Evolutionary conservation across 1,284 basidiomycete genomes (phyloP).

Genomic region (Leccinum fuscescens): DNA sequence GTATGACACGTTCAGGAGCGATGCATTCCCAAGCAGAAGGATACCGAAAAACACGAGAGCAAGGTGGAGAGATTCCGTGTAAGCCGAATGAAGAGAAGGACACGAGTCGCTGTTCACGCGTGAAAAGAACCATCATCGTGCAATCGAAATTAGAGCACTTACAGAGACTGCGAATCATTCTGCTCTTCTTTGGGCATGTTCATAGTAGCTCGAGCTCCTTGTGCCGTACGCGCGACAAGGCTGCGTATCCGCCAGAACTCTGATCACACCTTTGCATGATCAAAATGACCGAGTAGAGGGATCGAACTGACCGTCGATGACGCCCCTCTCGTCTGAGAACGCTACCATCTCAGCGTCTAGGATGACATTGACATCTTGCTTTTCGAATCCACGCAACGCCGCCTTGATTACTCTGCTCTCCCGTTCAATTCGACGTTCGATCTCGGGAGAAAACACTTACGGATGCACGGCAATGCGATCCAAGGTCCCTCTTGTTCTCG

Average conservation of each 20-base stretch:
- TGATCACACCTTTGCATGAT: conserved; percentile 27
- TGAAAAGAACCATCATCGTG: not conserved
- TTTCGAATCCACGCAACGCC: conserved; percentile 41
- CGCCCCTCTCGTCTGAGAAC: conserved; percentile 47
- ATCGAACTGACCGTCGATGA: conserved; percentile 55
- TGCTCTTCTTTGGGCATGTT: conserved; percentile 16
- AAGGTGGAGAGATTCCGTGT: conserved; percentile 52
- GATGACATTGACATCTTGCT: conserved; percentile 48
- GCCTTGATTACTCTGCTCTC: not conserved
- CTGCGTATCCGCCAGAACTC: conserved; percentile 72
- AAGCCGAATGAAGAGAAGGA: conserved; percentile 47
- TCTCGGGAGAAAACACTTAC: conserved; percentile 37
- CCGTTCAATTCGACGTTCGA: not conserved
- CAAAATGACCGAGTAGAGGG: not conserved
- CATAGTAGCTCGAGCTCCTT: conserved; percentile 43
- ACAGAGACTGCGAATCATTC: conserved; percentile 24
- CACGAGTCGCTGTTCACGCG: conserved; percentile 36
- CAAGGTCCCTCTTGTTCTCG: conserved; percentile 73
- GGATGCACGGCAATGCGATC: conserved; percentile 58
- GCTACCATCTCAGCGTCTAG: conserved; percentile 90
- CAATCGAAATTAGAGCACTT: conserved; percentile 1
- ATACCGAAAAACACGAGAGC: conserved; percentile 86
- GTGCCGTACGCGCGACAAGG: conserved; percentile 55
- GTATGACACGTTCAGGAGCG: conserved; percentile 56
- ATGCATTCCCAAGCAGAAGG: conserved; percentile 56